Conservation (phyloP, 164 flowering plant species). For the Magnolia changhungtana region DNA sequence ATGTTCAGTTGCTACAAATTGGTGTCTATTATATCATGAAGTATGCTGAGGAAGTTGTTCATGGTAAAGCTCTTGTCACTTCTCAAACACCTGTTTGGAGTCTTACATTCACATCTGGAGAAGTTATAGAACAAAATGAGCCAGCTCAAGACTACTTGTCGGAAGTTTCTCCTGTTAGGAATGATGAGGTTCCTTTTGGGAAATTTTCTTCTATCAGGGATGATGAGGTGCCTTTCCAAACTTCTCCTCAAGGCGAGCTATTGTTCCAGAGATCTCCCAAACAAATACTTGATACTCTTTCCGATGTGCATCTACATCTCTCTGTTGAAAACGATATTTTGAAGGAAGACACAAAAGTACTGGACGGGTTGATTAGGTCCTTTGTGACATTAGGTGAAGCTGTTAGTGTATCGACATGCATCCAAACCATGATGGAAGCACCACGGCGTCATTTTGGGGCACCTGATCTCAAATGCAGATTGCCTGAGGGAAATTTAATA, state of each 20-base stretch:
- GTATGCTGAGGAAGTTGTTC: conserved; percentile 31
- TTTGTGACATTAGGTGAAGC: conserved; percentile 14
- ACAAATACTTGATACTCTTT: conserved; percentile 16
- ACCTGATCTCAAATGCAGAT: conserved; percentile 19
- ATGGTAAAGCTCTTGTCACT: conserved; percentile 33
- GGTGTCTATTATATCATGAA: conserved; percentile 58
- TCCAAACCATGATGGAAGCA: conserved; percentile 14
- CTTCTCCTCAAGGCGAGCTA: conserved; percentile 22
- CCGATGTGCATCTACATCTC: conserved; percentile 50
- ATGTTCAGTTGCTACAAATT: conserved; percentile 54
- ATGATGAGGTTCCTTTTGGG: conserved; percentile 14
- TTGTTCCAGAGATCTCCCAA: conserved; percentile 13
- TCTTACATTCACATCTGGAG: conserved; percentile 40
- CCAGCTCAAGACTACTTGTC: conserved; percentile 9
- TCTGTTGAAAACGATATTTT: conserved; percentile 31
- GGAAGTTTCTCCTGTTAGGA: conserved; percentile 13
- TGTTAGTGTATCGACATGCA: conserved; percentile 13
- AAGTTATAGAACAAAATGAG: conserved; percentile 21
- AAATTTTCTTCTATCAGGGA: conserved; percentile 14
- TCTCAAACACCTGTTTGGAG: conserved; percentile 47
- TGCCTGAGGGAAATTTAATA: conserved; percentile 61
- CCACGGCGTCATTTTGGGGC: conserved; percentile 19
- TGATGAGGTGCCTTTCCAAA: conserved; percentile 15
- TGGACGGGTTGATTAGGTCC: conserved; percentile 18
- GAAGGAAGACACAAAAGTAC: conserved; percentile 18